Evolutionary conservation across 345 rosid genomes (phyloP).

Genomic region (Durio zibethinus): DNA sequence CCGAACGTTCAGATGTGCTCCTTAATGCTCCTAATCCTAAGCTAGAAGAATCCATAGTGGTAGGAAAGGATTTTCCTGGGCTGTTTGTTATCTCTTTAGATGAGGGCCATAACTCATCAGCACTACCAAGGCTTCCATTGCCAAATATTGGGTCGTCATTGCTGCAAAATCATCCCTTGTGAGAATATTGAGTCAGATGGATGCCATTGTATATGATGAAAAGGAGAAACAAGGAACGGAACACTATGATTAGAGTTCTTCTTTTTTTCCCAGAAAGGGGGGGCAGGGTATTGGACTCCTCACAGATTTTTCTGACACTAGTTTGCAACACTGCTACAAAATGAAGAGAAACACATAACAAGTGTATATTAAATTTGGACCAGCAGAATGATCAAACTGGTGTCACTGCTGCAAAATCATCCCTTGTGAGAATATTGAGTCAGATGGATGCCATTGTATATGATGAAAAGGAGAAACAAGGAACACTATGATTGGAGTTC

Average conservation of each 20-base stretch:
- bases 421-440: slow-evolving; percentile 87
- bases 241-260: not conserved
- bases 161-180: slow-evolving; percentile 96
- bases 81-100: slow-evolving; percentile 54
- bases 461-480: not conserved
- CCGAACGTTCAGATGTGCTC: slow-evolving; percentile 32
- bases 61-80: slow-evolving; percentile 50
- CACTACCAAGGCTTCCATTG: slow-evolving; percentile 53
- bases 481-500: not conserved
- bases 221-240: not conserved
- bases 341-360: not conserved
- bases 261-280: too few species aligned
- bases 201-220: slow-evolving; percentile 19
- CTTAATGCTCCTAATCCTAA: slow-evolving; percentile 41
- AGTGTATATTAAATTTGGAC: not conserved
- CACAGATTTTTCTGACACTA: not conserved
- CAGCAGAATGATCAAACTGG: too few species aligned
- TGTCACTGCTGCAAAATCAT: slow-evolving; percentile 93
- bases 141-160: slow-evolving; percentile 85
- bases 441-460: slow-evolving; percentile 40
- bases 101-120: slow-evolving; percentile 77
- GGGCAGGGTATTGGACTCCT: not conserved
- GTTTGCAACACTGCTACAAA: not conserved
- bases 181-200: slow-evolving; percentile 75
- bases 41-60: slow-evolving; percentile 42